Conservation (phyloP, 108 stramenopile species). For the Pseudonitzschia multistriata region DNA sequence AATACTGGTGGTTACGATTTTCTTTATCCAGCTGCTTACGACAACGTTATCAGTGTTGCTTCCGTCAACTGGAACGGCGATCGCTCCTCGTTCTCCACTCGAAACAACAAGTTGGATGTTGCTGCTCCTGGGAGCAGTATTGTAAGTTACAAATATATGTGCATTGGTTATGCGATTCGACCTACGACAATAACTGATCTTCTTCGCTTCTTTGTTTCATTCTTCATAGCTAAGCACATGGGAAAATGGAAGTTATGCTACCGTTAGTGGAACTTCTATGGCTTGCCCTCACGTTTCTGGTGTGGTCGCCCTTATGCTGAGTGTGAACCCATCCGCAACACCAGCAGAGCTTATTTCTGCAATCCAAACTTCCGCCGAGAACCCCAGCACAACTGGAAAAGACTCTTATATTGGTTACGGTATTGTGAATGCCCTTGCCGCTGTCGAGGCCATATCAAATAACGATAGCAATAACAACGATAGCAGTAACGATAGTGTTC, state of each 20-base stretch:
- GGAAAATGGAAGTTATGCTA: constrained; percentile 14
- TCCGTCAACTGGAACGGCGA: constrained; percentile 37
- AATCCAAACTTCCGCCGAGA: constrained; percentile 12
- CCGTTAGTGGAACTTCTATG: constrained; percentile 67
- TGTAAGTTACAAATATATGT: constrained; percentile 9
- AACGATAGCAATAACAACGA: neutral
- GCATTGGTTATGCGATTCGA: neutral
- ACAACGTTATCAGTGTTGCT: constrained; percentile 50
- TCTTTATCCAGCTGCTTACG: constrained; percentile 54
- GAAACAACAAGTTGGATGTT: constrained; percentile 53
- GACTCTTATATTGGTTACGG: constrained; percentile 7
- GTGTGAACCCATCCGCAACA: constrained; percentile 43
- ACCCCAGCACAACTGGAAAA: constrained; percentile 8
- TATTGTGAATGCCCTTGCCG: constrained; percentile 27
- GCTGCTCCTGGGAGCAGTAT: constrained; percentile 50
- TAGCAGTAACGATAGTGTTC: neutral
- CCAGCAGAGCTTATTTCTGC: constrained; percentile 54
- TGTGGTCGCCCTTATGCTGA: constrained; percentile 50
- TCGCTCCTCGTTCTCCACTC: constrained; percentile 45
- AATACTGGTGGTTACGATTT: constrained; percentile 38
- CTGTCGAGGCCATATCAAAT: constrained; percentile 12
- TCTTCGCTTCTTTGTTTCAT: neutral
- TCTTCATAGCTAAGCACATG: constrained; percentile 14
- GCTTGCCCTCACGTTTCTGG: constrained; percentile 69
- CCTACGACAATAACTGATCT: neutral